A percentile compares a stretch with the other conserved stretches of the same genome.
Evolutionary conservation across 805 yeast genomes (phyloP).

Genomic region (Metschnikowia baotianmanensis): DNA sequence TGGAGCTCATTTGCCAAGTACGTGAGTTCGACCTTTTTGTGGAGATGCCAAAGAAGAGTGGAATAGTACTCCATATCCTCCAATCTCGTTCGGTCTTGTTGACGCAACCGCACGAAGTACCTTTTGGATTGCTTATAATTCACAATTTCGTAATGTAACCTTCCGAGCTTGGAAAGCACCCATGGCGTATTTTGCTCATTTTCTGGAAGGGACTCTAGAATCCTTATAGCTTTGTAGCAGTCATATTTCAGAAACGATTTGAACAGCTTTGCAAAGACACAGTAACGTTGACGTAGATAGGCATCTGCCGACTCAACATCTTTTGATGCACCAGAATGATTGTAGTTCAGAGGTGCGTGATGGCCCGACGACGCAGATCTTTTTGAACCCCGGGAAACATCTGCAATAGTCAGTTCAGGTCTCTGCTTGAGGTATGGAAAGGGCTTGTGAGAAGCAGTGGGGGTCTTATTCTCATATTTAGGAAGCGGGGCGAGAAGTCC

Average conservation of each 20-base stretch:
- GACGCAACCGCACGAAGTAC: constrained; percentile 60
- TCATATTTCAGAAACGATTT: constrained; percentile 65
- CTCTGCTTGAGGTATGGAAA: constrained; percentile 14
- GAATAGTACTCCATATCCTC: constrained; percentile 91
- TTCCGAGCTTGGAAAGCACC: constrained; percentile 77
- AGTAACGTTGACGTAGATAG: constrained; percentile 47
- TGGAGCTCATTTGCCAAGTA: constrained; percentile 77
- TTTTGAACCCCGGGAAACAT: constrained; percentile 14
- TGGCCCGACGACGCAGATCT: constrained; percentile 15
- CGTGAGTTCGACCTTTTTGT: constrained; percentile 75
- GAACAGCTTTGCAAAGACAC: constrained; percentile 57
- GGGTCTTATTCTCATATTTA: constrained; percentile 14
- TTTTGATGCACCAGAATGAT: constrained; percentile 5
- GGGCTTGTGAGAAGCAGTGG: constrained; percentile 12
- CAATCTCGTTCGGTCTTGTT: constrained; percentile 70
- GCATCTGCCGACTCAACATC: constrained; percentile 29
- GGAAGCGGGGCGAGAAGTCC: constrained; percentile 11
- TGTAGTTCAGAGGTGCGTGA: constrained; percentile 1
- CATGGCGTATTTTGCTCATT: constrained; percentile 72
- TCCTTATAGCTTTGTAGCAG: constrained; percentile 74
- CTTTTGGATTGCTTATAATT: constrained; percentile 75
- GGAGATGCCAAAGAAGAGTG: constrained; percentile 90
- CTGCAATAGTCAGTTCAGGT: constrained; percentile 12
- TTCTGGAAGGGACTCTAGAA: constrained; percentile 62
- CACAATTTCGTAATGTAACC: constrained; percentile 82